phyloP scores from a whole-genome alignment of 2,329 filamentous ascomycete species.

The Zymoseptoria pseudotritici region DNA sequence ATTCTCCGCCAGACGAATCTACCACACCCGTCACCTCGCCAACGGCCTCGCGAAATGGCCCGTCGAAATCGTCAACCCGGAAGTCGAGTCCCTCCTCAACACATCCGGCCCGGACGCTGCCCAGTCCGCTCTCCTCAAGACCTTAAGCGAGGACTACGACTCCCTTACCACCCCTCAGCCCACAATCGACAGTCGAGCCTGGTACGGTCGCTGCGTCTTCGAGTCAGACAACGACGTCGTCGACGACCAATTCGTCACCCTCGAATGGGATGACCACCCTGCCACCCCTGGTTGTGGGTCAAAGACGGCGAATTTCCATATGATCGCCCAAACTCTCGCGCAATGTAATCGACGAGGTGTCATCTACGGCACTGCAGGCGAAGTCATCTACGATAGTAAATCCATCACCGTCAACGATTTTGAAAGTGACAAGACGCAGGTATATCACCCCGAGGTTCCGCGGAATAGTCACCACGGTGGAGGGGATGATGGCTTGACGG shows the following conservation, averaged over 20 bases:
- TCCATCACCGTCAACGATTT: slow-evolving; percentile 73
- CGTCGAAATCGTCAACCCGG: slow-evolving; percentile 78
- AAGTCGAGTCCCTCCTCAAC: slow-evolving; percentile 70
- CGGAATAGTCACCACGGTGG: slow-evolving; percentile 54
- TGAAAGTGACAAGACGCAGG: slow-evolving; percentile 46
- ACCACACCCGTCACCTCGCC: slow-evolving; percentile 61
- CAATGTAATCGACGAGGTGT: slow-evolving; percentile 79
- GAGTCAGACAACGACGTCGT: slow-evolving; percentile 89
- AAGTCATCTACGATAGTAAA: slow-evolving; percentile 75
- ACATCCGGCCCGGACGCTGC: slow-evolving; percentile 43
- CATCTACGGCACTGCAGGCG: slow-evolving; percentile 79
- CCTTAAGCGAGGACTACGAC: slow-evolving; percentile 49
- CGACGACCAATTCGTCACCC: slow-evolving; percentile 84
- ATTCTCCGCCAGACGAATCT: slow-evolving; percentile 80
- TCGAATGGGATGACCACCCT: slow-evolving; percentile 74
- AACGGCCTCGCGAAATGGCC: slow-evolving; percentile 70
- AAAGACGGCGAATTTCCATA: slow-evolving; percentile 86
- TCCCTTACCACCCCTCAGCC: slow-evolving; percentile 42
- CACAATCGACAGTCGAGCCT: slow-evolving; percentile 45
- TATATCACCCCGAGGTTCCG: slow-evolving; percentile 55
- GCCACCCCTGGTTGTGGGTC: slow-evolving; percentile 40
- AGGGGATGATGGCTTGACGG: slow-evolving; percentile 70
- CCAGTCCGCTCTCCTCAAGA: slow-evolving; percentile 41
- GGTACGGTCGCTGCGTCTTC: slow-evolving; percentile 95
- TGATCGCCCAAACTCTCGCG: slow-evolving; percentile 83